Conservation (phyloP, 2,329 filamentous ascomycete species). For the Epichloe hybrida region DNA sequence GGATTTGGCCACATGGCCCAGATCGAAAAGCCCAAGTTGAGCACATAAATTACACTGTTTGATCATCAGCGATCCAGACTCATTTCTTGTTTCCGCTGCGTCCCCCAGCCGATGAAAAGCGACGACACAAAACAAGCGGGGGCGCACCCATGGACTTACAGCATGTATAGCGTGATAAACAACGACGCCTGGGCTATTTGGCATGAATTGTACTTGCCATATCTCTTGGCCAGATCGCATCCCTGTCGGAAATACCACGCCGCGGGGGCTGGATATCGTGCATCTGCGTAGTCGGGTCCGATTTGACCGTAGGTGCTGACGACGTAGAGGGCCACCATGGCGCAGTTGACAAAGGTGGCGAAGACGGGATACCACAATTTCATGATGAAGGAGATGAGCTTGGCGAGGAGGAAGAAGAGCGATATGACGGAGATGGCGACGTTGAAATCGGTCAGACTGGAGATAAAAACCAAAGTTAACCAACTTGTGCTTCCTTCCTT, state of each 20-base stretch:
- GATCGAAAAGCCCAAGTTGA: slow-evolving; percentile 44
- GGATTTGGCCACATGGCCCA: slow-evolving; percentile 46
- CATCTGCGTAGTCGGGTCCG: slow-evolving; percentile 58
- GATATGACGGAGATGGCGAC: slow-evolving; percentile 63
- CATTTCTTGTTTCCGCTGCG: background rate
- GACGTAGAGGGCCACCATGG: slow-evolving; percentile 48
- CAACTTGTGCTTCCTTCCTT: background rate
- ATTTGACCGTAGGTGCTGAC: slow-evolving; percentile 58
- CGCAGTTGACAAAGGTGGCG: slow-evolving; percentile 41
- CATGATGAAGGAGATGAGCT: slow-evolving; percentile 57
- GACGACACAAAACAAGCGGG: background rate
- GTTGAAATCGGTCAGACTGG: slow-evolving; percentile 61
- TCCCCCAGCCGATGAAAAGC: background rate
- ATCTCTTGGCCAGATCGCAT: slow-evolving; percentile 46
- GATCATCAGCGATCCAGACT: background rate
- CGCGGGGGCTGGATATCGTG: slow-evolving; percentile 43
- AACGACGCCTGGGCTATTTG: slow-evolving; percentile 54
- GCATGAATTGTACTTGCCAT: slow-evolving; percentile 45
- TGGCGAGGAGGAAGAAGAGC: slow-evolving; percentile 62
- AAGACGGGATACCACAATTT: slow-evolving; percentile 56
- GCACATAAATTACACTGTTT: slow-evolving; percentile 43
- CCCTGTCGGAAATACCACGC: slow-evolving; percentile 66
- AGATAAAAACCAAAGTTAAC: background rate
- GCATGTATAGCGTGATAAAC: slow-evolving; percentile 49
- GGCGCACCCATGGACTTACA: slow-evolving; percentile 36